Evolutionary conservation across 2,329 filamentous ascomycete genomes (phyloP).

Genomic region (Thelonectria rubi): DNA sequence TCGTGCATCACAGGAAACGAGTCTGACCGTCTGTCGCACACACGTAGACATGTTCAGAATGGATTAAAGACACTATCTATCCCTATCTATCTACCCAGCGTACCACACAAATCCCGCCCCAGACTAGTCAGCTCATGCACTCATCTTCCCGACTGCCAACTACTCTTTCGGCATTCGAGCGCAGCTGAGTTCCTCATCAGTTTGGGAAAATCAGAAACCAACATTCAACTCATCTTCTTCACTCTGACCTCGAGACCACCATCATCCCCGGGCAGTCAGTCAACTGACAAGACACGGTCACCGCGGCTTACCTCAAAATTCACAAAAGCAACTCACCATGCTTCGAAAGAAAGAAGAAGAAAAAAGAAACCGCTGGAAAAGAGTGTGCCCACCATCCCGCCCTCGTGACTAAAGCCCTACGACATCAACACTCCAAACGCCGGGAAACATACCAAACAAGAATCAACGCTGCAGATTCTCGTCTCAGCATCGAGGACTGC

Average conservation of each 20-base stretch:
- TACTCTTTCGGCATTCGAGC: not conserved
- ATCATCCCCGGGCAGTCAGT: too few species aligned
- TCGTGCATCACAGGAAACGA: too few species aligned
- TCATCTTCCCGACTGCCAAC: not conserved
- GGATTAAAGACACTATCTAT: too few species aligned
- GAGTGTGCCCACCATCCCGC: not conserved
- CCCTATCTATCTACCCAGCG: too few species aligned
- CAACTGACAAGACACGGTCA: too few species aligned
- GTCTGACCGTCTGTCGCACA: too few species aligned
- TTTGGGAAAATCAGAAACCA: not conserved
- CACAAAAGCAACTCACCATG: not conserved
- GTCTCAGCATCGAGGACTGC: too few species aligned
- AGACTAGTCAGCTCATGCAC: too few species aligned
- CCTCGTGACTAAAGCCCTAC: conserved; percentile 1
- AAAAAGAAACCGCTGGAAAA: not conserved
- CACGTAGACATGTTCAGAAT: too few species aligned
- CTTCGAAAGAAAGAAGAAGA: not conserved
- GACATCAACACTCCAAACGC: not conserved
- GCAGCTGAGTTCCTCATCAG: not conserved
- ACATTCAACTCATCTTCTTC: not conserved
- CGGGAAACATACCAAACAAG: not conserved
- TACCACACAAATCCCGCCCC: too few species aligned
- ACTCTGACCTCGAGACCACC: too few species aligned
- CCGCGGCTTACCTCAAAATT: too few species aligned
- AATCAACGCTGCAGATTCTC: not conserved